Evolutionary conservation across 306 rosid genomes (phyloP).

Genomic region (apple (Malus domestica)): ASM211411v1 NC_041798.1:35834501-35835000

Average conservation of each 20-base stretch:
- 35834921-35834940: conserved; percentile 82
- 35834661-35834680: too few relatives aligned
- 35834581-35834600: too few relatives aligned
- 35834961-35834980: neutral
- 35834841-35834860: conserved; percentile 81
- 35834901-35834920: conserved; percentile 73
- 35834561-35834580: too few relatives aligned
- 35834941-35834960: conserved; percentile 76
- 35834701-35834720: neutral
- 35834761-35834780: neutral
- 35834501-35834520: neutral
- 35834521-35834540: neutral
- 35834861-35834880: conserved; percentile 85
- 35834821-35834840: conserved; percentile 80
- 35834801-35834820: conserved; percentile 2
- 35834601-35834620: too few relatives aligned
- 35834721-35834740: neutral
- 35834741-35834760: neutral
- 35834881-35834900: conserved; percentile 83
- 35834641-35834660: too few relatives aligned
- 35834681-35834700: neutral
- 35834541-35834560: too few relatives aligned
- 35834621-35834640: too few relatives aligned
- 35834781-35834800: neutral
- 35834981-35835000: neutral